Conservation (phyloP, 345 rosid genomes). For the Eucalyptus erythrocorys region DNA sequence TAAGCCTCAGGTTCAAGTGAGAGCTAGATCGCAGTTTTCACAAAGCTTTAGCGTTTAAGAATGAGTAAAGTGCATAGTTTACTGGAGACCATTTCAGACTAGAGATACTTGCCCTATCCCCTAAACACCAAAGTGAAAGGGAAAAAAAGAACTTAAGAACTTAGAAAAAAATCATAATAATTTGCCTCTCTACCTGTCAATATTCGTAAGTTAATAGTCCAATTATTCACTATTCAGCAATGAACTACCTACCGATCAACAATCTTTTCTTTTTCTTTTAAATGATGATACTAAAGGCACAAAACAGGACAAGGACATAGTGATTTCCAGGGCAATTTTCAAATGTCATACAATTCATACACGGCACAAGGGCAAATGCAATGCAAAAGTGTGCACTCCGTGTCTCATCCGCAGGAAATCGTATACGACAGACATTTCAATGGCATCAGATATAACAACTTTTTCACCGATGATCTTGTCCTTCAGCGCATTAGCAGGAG, state of each 20-base stretch:
- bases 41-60: neutral
- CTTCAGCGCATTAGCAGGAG: neutral
- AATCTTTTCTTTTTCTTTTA: neutral
- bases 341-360: neutral
- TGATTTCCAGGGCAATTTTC: neutral
- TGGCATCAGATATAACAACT: neutral
- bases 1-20: neutral
- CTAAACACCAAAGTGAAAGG: neutral
- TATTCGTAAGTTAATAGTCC: neutral
- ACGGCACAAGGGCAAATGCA: neutral
- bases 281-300: neutral
- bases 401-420: neutral
- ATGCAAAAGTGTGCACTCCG: neutral
- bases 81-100: neutral
- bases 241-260: neutral
- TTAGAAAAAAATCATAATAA: neutral
- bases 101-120: neutral
- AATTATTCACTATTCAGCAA: neutral
- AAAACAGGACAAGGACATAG: neutral
- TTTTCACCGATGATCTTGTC: neutral
- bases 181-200: neutral
- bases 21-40: neutral
- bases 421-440: neutral
- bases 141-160: neutral
- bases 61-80: neutral